phyloP scores from a whole-genome alignment of 1,139 yeast genomes.

The Lodderomyces parapsilosis region DNA sequence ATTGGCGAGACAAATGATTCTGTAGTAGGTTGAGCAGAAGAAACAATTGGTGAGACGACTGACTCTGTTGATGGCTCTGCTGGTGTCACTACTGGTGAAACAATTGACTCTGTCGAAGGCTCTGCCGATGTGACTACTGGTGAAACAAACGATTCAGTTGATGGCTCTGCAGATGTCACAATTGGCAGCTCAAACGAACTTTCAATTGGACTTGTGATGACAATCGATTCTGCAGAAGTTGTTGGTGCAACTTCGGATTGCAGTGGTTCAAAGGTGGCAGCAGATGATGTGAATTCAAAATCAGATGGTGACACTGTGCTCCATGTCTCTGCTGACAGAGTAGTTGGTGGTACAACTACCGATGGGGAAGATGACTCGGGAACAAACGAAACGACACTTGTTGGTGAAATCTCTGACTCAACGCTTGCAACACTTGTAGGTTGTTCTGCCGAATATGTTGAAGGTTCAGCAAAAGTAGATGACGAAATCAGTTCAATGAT shows the following conservation, averaged over 20 bases:
- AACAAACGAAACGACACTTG: background rate
- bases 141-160: constrained; percentile 1
- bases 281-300: background rate
- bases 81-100: constrained; percentile 8
- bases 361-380: background rate
- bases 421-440: background rate
- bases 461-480: background rate
- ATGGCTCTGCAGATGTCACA: background rate
- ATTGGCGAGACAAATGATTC: background rate
- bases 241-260: background rate
- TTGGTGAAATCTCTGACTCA: background rate
- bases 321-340: background rate
- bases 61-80: background rate
- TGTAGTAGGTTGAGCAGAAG: background rate
- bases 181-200: background rate
- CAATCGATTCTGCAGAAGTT: background rate
- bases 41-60: background rate
- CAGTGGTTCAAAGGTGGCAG: background rate
- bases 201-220: background rate
- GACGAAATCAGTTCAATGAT: constrained; percentile 1
- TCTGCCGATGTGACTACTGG: constrained; percentile 4
- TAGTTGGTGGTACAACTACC: background rate
- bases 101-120: constrained; percentile 4
- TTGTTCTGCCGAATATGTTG: background rate
- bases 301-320: background rate